A percentile compares a stretch with the other conserved stretches of the same genome.
phyloP scores from a whole-genome alignment of 495 filamentous ascomycete genomes.

The Cudoniella acicularis region DNA sequence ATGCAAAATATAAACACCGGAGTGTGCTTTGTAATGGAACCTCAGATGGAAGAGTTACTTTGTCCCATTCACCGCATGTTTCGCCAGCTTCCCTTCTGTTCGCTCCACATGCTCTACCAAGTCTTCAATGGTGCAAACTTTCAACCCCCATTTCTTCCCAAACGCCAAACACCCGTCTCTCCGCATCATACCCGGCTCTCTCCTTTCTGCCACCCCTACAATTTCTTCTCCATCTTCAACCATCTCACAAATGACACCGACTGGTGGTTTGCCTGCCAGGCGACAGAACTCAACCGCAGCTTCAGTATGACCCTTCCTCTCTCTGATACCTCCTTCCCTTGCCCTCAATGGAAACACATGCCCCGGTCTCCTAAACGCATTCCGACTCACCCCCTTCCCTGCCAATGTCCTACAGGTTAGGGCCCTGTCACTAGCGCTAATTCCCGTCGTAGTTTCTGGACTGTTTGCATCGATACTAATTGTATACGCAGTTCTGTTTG shows the following conservation, averaged over 20 bases:
- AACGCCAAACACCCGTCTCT: slow-evolving; percentile 87
- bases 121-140: slow-evolving; percentile 93
- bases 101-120: slow-evolving; percentile 76
- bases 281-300: slow-evolving; percentile 85
- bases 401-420: slow-evolving; percentile 80
- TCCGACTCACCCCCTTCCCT: slow-evolving; percentile 50
- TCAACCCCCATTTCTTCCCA: slow-evolving; percentile 82
- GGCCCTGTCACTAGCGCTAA: slow-evolving; percentile 82
- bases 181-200: slow-evolving; percentile 82
- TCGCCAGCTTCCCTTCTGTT: slow-evolving; percentile 46
- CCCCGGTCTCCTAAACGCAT: slow-evolving; percentile 75
- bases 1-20: background rate
- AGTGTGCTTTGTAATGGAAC: background rate
- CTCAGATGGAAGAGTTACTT: background rate
- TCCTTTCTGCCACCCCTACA: slow-evolving; percentile 47
- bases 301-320: slow-evolving; percentile 84
- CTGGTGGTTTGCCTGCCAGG: slow-evolving; percentile 68
- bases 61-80: slow-evolving; percentile 14
- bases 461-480: slow-evolving; percentile 75
- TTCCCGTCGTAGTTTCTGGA: slow-evolving; percentile 77
- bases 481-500: slow-evolving; percentile 89
- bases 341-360: slow-evolving; percentile 88
- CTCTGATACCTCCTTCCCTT: slow-evolving; percentile 72
- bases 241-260: slow-evolving; percentile 80
- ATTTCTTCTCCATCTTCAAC: slow-evolving; percentile 74